A percentile compares a stretch with the other conserved stretches of the same genome.
Evolutionary conservation across 2,329 filamentous ascomycete species (phyloP).

Genomic region (Penicillium griseofulvum): DNA sequence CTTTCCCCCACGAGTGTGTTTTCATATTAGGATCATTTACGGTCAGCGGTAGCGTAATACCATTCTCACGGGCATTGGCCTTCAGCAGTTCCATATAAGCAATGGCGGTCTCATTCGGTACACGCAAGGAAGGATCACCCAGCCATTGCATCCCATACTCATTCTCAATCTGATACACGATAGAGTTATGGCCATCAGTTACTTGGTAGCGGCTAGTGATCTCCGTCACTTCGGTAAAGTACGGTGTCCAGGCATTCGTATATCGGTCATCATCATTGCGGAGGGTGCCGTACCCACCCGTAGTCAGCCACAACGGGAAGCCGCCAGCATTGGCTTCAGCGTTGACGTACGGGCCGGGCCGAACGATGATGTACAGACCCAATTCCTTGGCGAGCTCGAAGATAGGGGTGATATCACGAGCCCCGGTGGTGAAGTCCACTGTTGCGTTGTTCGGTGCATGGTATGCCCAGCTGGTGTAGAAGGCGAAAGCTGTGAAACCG

Average conservation of each 20-base stretch:
- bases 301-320: constrained; percentile 62
- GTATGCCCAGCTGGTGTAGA: constrained; percentile 51
- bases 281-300: constrained; percentile 47
- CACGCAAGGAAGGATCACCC: constrained; percentile 34
- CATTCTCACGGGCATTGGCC: constrained; percentile 53
- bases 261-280: constrained; percentile 33
- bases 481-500: constrained; percentile 50
- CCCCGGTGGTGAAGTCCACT: constrained; percentile 53
- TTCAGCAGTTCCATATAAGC: constrained; percentile 50
- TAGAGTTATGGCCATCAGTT: constrained; percentile 28
- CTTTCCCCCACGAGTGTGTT: constrained; percentile 58
- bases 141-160: constrained; percentile 43
- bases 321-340: constrained; percentile 63
- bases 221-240: constrained; percentile 28
- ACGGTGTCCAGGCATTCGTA: constrained; percentile 32
- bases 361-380: constrained; percentile 55
- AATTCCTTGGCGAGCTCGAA: constrained; percentile 55
- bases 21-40: constrained; percentile 62
- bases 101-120: constrained; percentile 49
- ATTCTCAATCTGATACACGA: constrained; percentile 35
- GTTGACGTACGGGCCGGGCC: constrained; percentile 63
- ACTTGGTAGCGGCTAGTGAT: constrained; percentile 33
- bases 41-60: constrained; percentile 58
- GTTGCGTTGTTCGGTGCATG: constrained; percentile 47
- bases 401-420: constrained; percentile 54